These are phyloP conservation scores for Glycine tomentella DNA, from an alignment of 306 rosid genomes.

Conservation along the genomic window DNA sequence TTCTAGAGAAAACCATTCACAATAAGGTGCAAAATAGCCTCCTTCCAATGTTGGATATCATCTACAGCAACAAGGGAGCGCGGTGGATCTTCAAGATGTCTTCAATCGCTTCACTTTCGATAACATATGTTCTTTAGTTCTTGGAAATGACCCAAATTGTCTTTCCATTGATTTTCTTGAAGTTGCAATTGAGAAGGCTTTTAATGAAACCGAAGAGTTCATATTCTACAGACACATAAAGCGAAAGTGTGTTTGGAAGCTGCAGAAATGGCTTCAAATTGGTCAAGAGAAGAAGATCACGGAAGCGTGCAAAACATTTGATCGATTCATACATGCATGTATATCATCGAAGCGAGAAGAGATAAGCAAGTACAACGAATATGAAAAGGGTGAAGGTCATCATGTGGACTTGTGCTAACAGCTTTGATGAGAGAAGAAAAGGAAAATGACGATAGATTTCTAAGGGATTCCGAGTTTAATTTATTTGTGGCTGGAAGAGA, in stretches of 20 bases:
- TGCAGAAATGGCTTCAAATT: not conserved
- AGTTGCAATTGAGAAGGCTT: too few relatives aligned
- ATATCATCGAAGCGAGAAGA: slow-evolving; percentile 36
- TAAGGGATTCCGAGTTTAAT: too few relatives aligned
- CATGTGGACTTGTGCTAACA: not conserved
- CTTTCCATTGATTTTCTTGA: slow-evolving; percentile 24
- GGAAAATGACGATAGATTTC: too few relatives aligned
- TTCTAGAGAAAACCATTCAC: too few relatives aligned
- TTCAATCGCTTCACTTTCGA: not conserved
- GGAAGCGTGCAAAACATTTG: slow-evolving; percentile 43
- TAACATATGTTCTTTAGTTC: slow-evolving; percentile 43
- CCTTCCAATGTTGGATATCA: too few relatives aligned
- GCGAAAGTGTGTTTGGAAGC: slow-evolving; percentile 53
- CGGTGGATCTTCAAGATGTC: too few relatives aligned
- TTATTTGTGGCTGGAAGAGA: too few relatives aligned
- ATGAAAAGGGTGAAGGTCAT: not conserved
- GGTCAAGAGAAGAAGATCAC: not conserved
- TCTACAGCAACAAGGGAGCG: too few relatives aligned
- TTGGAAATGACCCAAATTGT: slow-evolving; percentile 54
- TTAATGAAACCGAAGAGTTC: not conserved
- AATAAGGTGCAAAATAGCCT: too few relatives aligned
- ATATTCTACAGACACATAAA: slow-evolving; percentile 41
- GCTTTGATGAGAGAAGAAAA: too few relatives aligned
- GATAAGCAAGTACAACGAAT: too few relatives aligned
- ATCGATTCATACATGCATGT: slow-evolving; percentile 42